These are phyloP conservation scores for Penicillium ochrochloron DNA, from an alignment of 495 filamentous ascomycete species.

Conservation along the genomic window DNA sequence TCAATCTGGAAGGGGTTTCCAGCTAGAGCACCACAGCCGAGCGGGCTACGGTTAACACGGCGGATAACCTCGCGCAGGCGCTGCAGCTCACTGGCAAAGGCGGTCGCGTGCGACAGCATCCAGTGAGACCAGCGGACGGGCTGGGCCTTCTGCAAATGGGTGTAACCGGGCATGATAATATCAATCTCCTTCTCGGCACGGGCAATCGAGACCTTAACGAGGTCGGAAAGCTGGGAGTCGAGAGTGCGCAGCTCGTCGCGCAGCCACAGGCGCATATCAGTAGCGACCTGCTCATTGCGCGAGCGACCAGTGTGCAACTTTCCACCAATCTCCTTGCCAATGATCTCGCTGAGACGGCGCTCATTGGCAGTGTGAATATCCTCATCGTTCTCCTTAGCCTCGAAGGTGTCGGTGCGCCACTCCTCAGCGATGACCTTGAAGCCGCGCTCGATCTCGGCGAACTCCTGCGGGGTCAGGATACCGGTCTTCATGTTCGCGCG, in stretches of 20 bases:
- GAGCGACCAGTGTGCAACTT: slow-evolving; percentile 94
- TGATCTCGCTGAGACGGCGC: slow-evolving; percentile 84
- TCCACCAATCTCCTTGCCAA: slow-evolving; percentile 83
- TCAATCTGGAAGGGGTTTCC: slow-evolving; percentile 92
- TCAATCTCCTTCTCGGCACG: slow-evolving; percentile 82
- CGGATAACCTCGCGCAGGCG: slow-evolving; percentile 74
- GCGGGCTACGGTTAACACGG: slow-evolving; percentile 77
- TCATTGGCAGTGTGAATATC: slow-evolving; percentile 95
- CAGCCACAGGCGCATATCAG: slow-evolving; percentile 93
- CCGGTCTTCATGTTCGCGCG: slow-evolving; percentile 77
- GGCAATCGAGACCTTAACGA: slow-evolving; percentile 72
- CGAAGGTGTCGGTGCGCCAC: slow-evolving; percentile 62
- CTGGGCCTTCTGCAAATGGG: slow-evolving; percentile 90
- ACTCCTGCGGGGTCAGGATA: slow-evolving; percentile 77
- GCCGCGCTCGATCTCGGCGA: slow-evolving; percentile 74
- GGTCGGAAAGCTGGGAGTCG: slow-evolving; percentile 66
- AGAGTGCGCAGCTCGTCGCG: slow-evolving; percentile 75
- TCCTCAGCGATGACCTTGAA: slow-evolving; percentile 73
- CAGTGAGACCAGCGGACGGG: slow-evolving; percentile 89
- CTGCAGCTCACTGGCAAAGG: slow-evolving; percentile 78
- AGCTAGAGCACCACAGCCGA: slow-evolving; percentile 87
- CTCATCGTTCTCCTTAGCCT: slow-evolving; percentile 52
- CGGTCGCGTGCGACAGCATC: slow-evolving; percentile 77
- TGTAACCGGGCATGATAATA: slow-evolving; percentile 70
- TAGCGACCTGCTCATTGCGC: slow-evolving; percentile 92